Base-by-base conservation (phyloP, 768 basidiomycete genomes). In the Tulasnella sp. region DNA sequence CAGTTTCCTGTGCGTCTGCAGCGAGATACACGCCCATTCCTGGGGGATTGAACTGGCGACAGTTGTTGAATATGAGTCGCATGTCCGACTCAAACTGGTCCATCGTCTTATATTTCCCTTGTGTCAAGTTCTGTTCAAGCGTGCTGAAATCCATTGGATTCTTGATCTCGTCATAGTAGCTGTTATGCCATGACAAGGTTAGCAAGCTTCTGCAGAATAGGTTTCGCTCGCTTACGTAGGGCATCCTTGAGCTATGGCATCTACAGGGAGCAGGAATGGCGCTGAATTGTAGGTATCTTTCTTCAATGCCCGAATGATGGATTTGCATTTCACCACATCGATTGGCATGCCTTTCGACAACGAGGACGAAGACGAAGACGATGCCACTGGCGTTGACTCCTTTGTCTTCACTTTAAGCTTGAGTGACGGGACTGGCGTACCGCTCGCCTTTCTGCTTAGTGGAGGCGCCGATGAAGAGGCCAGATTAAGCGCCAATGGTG, bases 111-210 rank as follows among this genome's bases (percentile, higher is more conserved):
- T 98, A 99, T 66, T 79, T 75, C 51, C 77, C 80, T 53, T 79
- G 73, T 41, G 77, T 75, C 61, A 96, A 73, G 67, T 88, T 90
- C 41, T 75, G 73, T 13, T 70, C 70, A 65, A 96, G 87, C 1
- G 94, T 95, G 8, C 81, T 81, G 54, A 97, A 83, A 72, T 97
- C 93, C 95, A 97, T 97, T 4, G 95, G 95, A 64, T 86, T 74
- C 61, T 80, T 73, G 68, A 98, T 95, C 72, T 97, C 95, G 3
- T 94, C 83, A 62, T 88, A 82, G 70, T 98, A 98, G 19, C 92
- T 96, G 65, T 17, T 19, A 26, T 29, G 13, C 2, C 10, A 1
- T 9, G 58, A 24, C 4, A 3, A 11, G 15, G 13, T 23, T 43
- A 10, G 32, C 8, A 26, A 4, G 13, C 15, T 30, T 10, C 26